These are phyloP conservation scores for Hygrophorus pudorinus DNA, from an alignment of 768 basidiomycete genomes.

Conservation along the genomic window DNA sequence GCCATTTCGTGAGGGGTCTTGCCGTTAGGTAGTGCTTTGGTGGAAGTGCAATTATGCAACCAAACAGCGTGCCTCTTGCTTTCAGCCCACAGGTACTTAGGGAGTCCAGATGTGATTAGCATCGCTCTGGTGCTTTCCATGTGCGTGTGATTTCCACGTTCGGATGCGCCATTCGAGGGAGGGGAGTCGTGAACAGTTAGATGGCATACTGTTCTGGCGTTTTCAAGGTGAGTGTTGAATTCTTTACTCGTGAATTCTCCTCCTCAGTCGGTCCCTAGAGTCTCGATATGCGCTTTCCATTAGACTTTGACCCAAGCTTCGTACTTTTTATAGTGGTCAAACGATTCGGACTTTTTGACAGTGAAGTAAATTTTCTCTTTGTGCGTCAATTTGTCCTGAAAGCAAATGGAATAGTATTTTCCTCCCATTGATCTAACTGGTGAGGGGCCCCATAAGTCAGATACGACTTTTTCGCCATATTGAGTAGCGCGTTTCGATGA, in stretches of 20 bases:
- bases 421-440: conserved; percentile 12
- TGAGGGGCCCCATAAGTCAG: conserved; percentile 20
- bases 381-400: conserved; percentile 8
- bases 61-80: conserved; percentile 23
- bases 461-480: conserved; percentile 13
- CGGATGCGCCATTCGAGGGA: no score
- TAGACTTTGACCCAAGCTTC: conserved; percentile 20
- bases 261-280: conserved; percentile 18
- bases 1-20: conserved; percentile 20
- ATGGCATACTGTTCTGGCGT: conserved; percentile 21
- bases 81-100: conserved; percentile 29
- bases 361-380: conserved; percentile 11
- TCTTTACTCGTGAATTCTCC: no score
- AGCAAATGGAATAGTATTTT: conserved; percentile 11
- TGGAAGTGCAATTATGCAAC: conserved; percentile 24
- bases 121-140: conserved; percentile 17
- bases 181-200: conserved; percentile 24
- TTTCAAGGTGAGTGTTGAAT: no score
- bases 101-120: conserved; percentile 15
- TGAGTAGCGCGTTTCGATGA: no score
- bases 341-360: conserved; percentile 12
- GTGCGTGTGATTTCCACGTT: conserved; percentile 19
- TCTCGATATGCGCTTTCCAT: conserved; percentile 15
- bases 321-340: conserved; percentile 15
- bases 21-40: conserved; percentile 15